Percentiles rank a stretch among this genome's conserved stretches.
Evolutionary conservation across 2,329 filamentous ascomycete genomes (phyloP).

Genomic region (Curvularia sp.): DNA sequence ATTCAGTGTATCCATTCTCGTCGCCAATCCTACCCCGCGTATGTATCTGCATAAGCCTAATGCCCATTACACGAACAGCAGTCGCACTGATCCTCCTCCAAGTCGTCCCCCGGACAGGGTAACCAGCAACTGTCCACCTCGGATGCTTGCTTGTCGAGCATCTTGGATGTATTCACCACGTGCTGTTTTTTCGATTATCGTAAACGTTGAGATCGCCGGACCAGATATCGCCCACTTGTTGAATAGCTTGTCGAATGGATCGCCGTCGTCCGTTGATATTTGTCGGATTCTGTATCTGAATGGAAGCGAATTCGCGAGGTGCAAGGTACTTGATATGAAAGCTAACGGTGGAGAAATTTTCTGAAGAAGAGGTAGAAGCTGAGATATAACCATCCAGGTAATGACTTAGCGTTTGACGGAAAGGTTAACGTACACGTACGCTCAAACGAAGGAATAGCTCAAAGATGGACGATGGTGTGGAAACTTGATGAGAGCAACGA

Average conservation of each 20-base stretch:
- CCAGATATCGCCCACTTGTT: too few relatives aligned
- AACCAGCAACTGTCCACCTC: constrained; percentile 6
- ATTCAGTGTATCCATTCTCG: too few relatives aligned
- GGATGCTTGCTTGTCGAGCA: background rate
- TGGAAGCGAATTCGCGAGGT: too few relatives aligned
- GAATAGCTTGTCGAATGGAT: too few relatives aligned
- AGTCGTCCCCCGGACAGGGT: constrained; percentile 15
- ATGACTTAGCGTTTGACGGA: background rate
- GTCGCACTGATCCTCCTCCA: constrained; percentile 15
- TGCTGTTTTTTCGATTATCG: background rate
- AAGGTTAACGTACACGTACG: background rate
- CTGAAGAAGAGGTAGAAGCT: background rate
- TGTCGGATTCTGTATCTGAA: too few relatives aligned
- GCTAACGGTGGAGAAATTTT: too few relatives aligned
- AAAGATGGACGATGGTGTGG: background rate
- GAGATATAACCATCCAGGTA: background rate
- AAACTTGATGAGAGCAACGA: background rate
- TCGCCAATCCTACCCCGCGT: too few relatives aligned
- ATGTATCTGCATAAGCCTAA: too few relatives aligned
- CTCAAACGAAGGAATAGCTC: background rate
- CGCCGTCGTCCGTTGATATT: too few relatives aligned
- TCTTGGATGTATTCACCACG: background rate
- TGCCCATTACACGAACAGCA: constrained; percentile 7
- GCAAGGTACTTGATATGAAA: too few relatives aligned
- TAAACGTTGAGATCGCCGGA: too few relatives aligned